Evolutionary conservation across 805 yeast genomes (phyloP).

Genomic region (Saccharomycopsis fibuligera): DNA sequence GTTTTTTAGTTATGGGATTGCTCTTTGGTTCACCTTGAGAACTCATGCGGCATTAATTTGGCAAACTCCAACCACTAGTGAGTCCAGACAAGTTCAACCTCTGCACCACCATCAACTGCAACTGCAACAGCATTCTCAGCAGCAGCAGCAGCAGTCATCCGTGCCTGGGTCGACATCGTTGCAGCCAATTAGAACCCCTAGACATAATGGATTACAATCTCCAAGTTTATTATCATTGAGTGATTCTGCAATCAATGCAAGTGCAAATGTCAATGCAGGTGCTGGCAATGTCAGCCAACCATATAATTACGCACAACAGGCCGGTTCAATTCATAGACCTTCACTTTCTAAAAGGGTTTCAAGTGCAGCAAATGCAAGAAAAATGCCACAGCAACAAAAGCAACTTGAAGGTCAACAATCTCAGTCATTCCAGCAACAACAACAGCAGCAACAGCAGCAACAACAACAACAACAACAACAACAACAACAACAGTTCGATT

Average conservation of each 20-base stretch:
- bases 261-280: neutral
- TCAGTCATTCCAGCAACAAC: too few species aligned
- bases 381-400: conserved; percentile 3
- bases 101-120: neutral
- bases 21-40: conserved; percentile 85
- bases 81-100: conserved; percentile 24
- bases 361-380: neutral
- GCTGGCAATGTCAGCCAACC: neutral
- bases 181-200: conserved; percentile 10
- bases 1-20: conserved; percentile 79
- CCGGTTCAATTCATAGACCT: conserved; percentile 2
- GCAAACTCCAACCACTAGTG: conserved; percentile 57
- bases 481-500: neutral
- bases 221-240: conserved; percentile 20
- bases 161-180: conserved; percentile 10
- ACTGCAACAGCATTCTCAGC: too few species aligned
- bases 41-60: conserved; percentile 97
- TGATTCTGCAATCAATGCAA: conserved; percentile 3
- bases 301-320: neutral
- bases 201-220: conserved; percentile 15
- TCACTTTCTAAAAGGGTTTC: conserved; percentile 13
- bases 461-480: neutral
- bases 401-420: too few species aligned
- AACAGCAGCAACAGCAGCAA: neutral
- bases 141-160: too few species aligned